Conservation (phyloP, 2,329 filamentous ascomycete species). For the Zymoseptoria tritici region DNA sequence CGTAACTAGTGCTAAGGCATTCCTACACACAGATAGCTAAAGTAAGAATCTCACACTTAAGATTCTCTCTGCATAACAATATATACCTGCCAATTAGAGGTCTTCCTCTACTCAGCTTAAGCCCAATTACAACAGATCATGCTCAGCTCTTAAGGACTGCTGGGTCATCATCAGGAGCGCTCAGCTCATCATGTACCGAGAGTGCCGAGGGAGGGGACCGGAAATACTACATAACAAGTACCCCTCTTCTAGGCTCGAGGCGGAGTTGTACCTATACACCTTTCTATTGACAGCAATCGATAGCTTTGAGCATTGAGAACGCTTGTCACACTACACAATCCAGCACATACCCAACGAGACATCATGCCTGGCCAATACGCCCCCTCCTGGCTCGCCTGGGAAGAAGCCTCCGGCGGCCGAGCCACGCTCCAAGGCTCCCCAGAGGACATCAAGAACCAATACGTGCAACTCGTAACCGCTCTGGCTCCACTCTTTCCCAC, state of each 20-base stretch:
- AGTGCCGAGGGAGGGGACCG: not conserved
- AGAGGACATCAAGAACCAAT: slow-evolving; percentile 19
- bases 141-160: not conserved
- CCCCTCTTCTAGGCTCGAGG: not conserved
- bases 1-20: too few species aligned
- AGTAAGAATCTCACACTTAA: too few species aligned
- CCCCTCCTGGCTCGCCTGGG: slow-evolving; percentile 18
- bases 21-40: too few species aligned
- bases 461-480: slow-evolving; percentile 11
- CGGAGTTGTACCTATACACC: not conserved
- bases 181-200: not conserved
- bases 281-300: not conserved
- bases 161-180: not conserved
- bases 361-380: slow-evolving; percentile 15
- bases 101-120: too few species aligned
- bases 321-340: too few species aligned
- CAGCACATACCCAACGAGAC: slow-evolving; percentile 14
- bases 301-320: not conserved
- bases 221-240: not conserved
- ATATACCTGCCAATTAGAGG: too few species aligned
- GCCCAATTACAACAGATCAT: too few species aligned
- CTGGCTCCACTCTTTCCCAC: slow-evolving; percentile 13
- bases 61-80: too few species aligned
- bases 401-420: slow-evolving; percentile 16
- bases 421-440: slow-evolving; percentile 15